Conservation (phyloP, 192 early-diverging fungal species). For the Coemansia asiatica region DNA sequence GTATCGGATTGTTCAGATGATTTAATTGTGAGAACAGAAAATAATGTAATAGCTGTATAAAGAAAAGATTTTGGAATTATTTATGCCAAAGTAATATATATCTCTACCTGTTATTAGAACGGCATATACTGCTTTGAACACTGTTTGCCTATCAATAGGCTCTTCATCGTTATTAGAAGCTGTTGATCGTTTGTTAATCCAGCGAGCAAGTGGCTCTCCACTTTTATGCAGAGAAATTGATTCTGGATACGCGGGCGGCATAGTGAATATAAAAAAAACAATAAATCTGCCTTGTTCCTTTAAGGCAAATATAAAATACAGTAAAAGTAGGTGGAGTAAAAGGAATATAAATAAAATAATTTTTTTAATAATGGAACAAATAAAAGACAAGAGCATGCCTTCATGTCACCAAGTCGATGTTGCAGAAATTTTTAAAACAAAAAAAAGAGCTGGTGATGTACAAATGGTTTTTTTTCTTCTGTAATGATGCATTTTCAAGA, state of each 20-base stretch:
- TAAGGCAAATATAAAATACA: not conserved
- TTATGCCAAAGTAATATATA: not conserved
- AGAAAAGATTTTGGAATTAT: not conserved
- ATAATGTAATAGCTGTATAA: not conserved
- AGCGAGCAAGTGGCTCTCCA: not conserved
- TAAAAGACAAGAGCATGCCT: not conserved
- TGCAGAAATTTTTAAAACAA: not conserved
- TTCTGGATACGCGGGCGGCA: not conserved
- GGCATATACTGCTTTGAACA: conserved; percentile 14
- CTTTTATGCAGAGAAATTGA: not conserved
- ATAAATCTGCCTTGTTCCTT: not conserved
- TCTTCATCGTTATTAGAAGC: not conserved
- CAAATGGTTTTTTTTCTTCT: not conserved
- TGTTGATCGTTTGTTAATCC: not conserved
- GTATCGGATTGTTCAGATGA: conserved; percentile 1
- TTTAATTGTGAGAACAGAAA: not conserved
- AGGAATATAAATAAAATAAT: conserved; percentile 1
- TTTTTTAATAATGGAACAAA: not conserved
- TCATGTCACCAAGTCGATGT: too few species aligned
- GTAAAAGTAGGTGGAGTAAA: not conserved
- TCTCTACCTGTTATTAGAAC: conserved; percentile 16
- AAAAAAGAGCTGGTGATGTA: not conserved
- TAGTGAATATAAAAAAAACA: not conserved
- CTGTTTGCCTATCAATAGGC: not conserved
- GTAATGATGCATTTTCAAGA: not conserved